phyloP scores from a whole-genome alignment of 2,329 filamentous ascomycete species.

The Microdochium nivale region DNA sequence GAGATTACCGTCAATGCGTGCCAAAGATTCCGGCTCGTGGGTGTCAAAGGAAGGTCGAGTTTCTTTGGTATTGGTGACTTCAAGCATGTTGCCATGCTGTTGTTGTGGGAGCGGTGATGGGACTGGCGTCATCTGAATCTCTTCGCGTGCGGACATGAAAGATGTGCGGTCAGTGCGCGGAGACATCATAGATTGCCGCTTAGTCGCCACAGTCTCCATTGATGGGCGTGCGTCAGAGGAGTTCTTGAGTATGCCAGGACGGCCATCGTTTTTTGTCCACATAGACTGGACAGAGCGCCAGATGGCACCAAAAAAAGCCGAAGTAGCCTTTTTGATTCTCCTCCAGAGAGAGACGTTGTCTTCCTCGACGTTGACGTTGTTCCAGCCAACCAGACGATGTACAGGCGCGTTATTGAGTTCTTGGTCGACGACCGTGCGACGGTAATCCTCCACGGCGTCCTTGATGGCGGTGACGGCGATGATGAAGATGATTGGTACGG shows the following conservation, averaged over 20 bases:
- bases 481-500: constrained; percentile 90
- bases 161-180: constrained; percentile 38
- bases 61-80: constrained; percentile 17
- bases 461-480: constrained; percentile 82
- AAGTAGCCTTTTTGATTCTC: constrained; percentile 79
- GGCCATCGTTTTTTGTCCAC: constrained; percentile 40
- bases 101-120: constrained; percentile 61
- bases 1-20: constrained; percentile 45
- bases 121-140: constrained; percentile 94
- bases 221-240: constrained; percentile 57
- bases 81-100: constrained; percentile 20
- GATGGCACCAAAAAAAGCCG: constrained; percentile 47
- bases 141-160: constrained; percentile 49
- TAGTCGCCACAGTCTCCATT: constrained; percentile 49
- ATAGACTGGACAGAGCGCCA: constrained; percentile 36
- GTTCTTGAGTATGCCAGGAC: constrained; percentile 32
- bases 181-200: constrained; percentile 45
- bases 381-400: constrained; percentile 79
- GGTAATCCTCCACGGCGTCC: constrained; percentile 91
- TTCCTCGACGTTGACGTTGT: constrained; percentile 86
- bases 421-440: constrained; percentile 82
- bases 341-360: constrained; percentile 84
- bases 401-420: constrained; percentile 95
- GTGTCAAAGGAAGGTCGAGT: constrained; percentile 25
- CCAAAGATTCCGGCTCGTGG: constrained; percentile 28